Evolutionary conservation across 176 grass and related monocot species (phyloP), one percentile per base, ranked within the genome.

Genomic region (Canna indica): DNA sequence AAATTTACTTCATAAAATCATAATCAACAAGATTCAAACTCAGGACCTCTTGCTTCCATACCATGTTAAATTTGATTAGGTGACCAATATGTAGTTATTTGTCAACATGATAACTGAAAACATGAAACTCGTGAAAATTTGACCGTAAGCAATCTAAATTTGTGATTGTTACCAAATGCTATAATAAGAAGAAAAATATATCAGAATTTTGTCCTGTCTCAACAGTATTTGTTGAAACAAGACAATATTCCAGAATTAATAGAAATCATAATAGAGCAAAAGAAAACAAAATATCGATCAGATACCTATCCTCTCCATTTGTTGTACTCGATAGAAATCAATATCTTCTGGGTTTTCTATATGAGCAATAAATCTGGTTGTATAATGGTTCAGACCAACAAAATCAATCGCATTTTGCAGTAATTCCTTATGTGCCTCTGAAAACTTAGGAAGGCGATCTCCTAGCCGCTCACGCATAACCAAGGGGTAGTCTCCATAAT

Each of bases 351-450:
- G 63, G 32, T 58, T 75, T 17, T 69, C 59, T 52, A 30, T 64
- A 78, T 92, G 75, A 77, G 84, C 74, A 85, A 97, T 88, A 74
- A 92, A 69, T 79, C 88, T 97, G 3, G 88, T 80, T 32, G 93
- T 97, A 74, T 97, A 97, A 75, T 97, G 93, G 76, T 97, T 97
- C 60, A 97, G 69, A 60, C 93, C 93, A 77, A 97, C 24, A 90
- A 97, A 97, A 76, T 97, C 93, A 81, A 90, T 80, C 75, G 90
- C 82, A 78, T 97, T 90, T 67, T 69, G 87, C 31, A 97, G 79
- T 32, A 85, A 78, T 64, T 92, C 86, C 75, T 69, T 86, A 18
- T 97, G 86, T 85, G 75, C 87, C 72, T 92, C 82, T 29, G 93
- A 90, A 50, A 97, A 92, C 57, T 78, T 90, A 52, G 93, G 93